Percentiles rank a stretch among this genome's conserved stretches.
Conservation (phyloP, 768 basidiomycete species). For the Paxillus involutus region DNA sequence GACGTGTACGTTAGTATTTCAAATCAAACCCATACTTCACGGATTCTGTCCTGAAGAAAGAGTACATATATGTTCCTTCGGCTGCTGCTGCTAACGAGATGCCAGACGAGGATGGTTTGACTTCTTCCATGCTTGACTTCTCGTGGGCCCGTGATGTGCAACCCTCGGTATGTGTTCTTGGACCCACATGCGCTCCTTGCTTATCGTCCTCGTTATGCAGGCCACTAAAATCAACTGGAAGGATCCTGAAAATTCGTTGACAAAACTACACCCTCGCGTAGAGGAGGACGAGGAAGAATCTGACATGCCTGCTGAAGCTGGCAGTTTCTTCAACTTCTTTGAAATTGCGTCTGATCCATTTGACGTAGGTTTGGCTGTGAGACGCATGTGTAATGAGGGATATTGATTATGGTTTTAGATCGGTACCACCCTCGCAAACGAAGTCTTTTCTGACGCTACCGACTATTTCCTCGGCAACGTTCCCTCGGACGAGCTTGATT, state of each 20-base stretch:
- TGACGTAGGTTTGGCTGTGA: slow-evolving; percentile 50
- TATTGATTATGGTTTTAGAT: slow-evolving; percentile 44
- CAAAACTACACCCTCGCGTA: slow-evolving; percentile 74
- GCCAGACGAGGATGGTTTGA: slow-evolving; percentile 74
- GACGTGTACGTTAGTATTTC: slow-evolving; percentile 55
- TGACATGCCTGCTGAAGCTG: slow-evolving; percentile 61
- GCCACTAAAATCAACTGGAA: slow-evolving; percentile 79
- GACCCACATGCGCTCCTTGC: background rate
- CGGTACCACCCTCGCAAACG: slow-evolving; percentile 69
- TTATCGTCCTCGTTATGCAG: slow-evolving; percentile 34
- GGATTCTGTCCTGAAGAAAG: slow-evolving; percentile 76
- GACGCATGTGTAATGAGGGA: background rate
- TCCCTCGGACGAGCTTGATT: slow-evolving; percentile 59
- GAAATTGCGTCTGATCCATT: slow-evolving; percentile 62
- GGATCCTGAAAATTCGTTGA: slow-evolving; percentile 70
- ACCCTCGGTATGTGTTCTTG: slow-evolving; percentile 50
- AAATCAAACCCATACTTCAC: slow-evolving; percentile 85
- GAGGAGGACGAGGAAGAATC: slow-evolving; percentile 57
- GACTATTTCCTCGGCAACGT: slow-evolving; percentile 77
- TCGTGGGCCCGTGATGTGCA: slow-evolving; percentile 76
- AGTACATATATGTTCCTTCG: slow-evolving; percentile 68
- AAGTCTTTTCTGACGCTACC: slow-evolving; percentile 79
- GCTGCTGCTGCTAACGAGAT: slow-evolving; percentile 52
- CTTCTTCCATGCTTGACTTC: slow-evolving; percentile 76
- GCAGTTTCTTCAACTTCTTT: slow-evolving; percentile 90